A percentile compares a stretch with the other conserved stretches of the same genome.
Conservation (phyloP, 1,284 basidiomycete species). For the Sporisorium sorghi region DNA sequence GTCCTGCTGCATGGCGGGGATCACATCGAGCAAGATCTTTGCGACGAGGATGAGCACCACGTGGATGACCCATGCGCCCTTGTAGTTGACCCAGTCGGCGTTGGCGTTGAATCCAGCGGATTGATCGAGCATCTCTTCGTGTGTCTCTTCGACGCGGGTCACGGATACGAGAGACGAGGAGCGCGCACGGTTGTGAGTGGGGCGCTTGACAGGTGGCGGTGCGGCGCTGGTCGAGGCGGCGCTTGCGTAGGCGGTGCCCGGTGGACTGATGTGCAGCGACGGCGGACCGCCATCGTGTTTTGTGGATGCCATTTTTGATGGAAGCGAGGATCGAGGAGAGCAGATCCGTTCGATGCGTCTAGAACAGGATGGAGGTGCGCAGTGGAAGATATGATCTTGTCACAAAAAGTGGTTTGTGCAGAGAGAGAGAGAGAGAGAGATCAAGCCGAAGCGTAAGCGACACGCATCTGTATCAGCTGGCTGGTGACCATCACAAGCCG, state of each 20-base stretch:
- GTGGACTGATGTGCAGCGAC: slow-evolving; percentile 43
- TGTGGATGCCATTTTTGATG: slow-evolving; percentile 7
- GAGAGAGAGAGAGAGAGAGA: no score
- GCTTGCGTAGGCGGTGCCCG: slow-evolving; percentile 25
- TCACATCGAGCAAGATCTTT: slow-evolving; percentile 91
- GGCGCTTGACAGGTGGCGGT: slow-evolving; percentile 42
- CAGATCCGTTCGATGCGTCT: not conserved
- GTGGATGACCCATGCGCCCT: slow-evolving; percentile 97
- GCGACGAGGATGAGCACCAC: slow-evolving; percentile 89
- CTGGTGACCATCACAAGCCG: slow-evolving; percentile 2
- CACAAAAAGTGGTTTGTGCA: not conserved
- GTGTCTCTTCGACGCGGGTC: slow-evolving; percentile 70
- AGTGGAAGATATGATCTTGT: not conserved
- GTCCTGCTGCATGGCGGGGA: slow-evolving; percentile 93
- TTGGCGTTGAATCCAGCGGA: slow-evolving; percentile 79
- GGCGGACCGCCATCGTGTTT: slow-evolving; percentile 19
- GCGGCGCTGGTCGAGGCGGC: slow-evolving; percentile 22
- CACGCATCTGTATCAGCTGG: slow-evolving; percentile 2
- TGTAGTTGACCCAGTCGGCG: slow-evolving; percentile 97
- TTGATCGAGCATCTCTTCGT: slow-evolving; percentile 71
- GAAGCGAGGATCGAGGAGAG: not conserved
- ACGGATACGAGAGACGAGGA: slow-evolving; percentile 69
- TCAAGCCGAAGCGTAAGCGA: not conserved
- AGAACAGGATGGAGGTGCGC: not conserved
- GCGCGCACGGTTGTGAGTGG: slow-evolving; percentile 29